Evolutionary conservation across 495 filamentous ascomycete species (phyloP).

Genomic region (Hyphodiscus hymeniophilus): DNA sequence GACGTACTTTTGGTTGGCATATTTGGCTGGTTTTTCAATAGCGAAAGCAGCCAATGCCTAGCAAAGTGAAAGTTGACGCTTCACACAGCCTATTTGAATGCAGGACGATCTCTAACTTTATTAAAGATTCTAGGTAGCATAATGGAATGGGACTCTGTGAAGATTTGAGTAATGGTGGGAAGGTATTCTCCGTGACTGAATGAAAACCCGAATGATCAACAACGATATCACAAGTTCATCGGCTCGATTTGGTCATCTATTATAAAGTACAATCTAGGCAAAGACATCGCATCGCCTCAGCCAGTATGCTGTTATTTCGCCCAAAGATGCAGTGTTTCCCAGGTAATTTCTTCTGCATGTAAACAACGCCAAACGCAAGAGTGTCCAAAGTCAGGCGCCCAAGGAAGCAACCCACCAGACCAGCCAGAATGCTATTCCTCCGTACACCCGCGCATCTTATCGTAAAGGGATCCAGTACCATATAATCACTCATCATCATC

Average conservation of each 20-base stretch:
- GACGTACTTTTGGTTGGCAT: too few species aligned
- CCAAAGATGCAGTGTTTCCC: not conserved
- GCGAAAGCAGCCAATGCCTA: too few species aligned
- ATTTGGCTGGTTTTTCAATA: too few species aligned
- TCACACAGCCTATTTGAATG: too few species aligned
- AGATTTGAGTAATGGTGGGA: too few species aligned
- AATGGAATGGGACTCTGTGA: too few species aligned
- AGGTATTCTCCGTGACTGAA: too few species aligned
- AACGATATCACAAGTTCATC: not conserved
- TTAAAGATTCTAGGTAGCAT: too few species aligned
- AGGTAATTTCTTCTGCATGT: too few species aligned
- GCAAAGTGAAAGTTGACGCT: too few species aligned
- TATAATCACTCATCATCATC: constrained; percentile 21
- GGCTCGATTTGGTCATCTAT: constrained; percentile 19
- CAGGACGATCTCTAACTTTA: too few species aligned
- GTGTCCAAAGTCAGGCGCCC: not conserved
- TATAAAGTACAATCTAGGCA: constrained; percentile 22
- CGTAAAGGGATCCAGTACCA: not conserved
- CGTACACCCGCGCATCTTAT: constrained; percentile 3
- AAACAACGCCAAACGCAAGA: constrained; percentile 1
- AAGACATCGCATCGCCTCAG: not conserved
- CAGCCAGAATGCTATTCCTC: constrained; percentile 8
- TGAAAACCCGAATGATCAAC: too few species aligned
- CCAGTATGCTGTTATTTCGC: not conserved
- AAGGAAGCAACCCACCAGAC: not conserved